Base-by-base conservation (phyloP, 371 early-diverging fungal genomes). In the Actinomortierella wolfii region DNA sequence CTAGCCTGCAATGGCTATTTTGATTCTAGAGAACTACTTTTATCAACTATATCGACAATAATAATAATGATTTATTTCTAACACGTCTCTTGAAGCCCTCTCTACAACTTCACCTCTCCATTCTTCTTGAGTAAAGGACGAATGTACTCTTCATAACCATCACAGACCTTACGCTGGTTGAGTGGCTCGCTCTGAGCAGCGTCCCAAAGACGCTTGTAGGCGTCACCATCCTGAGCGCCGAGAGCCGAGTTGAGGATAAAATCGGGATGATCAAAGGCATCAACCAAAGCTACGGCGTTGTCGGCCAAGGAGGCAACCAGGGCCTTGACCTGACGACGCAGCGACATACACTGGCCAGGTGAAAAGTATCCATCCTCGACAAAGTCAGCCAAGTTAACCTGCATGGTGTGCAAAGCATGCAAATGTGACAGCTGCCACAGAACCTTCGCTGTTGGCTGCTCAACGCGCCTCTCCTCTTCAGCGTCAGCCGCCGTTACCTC, bases 181-280 rank as follows among this genome's bases (percentile, higher is more conserved):
- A 89, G 66, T 14, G 91, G 91, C 29, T 90, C 90, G 41, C 71
- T 64, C 59, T 86, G 81, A 0, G 87, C 90, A 84, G 84, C 82
- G 61, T 83, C 61, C 44, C 84, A 71, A 66, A 88, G 18, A 26
- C 68, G 39, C 56, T 59, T 57, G 70, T 94, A 94, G 4, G 89
- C 85, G 42, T 86, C 80, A 45, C 92, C 94, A 56, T 92, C 93
- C 18, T 76, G 82, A 15, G 86, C 80, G 42, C 92, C 94, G 9
- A 94, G 66, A 6, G 92, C 88, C 23, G 91, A 89, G 68, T 91
- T 86, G n/a, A 94, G 80, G 29, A 78, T 76, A 54, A 86, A 86
- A 49, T 94, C 94, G 2, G 92, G 83, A 21, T 91, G 76, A 48
- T 85, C 92, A 75, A 92, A 91, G 1, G 91, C 83, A 63, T 92